Base-by-base conservation (phyloP, 441 rosid species). In the Populus hybrid region DNA sequence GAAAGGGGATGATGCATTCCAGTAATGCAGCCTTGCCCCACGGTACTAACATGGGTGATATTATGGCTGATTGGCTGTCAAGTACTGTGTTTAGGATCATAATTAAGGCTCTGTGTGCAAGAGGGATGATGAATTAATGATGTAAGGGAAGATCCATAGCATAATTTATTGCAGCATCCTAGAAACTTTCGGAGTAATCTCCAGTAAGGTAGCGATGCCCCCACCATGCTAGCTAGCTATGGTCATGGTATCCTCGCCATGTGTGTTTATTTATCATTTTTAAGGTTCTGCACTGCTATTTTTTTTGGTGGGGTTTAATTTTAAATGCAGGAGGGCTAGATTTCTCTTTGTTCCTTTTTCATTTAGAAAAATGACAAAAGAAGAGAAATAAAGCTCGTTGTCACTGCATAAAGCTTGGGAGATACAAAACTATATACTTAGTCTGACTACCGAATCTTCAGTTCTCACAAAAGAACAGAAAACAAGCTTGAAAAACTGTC, bases 381-480 rank as follows among this genome's bases (percentile, higher is more conserved):
- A 38, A 21, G 61, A 67, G n/a, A 79, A 74, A 57, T 82, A 84
- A 85, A 88, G 83, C 89, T 30, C 32, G 32, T 30, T 83, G 84
- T 79, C 90, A 76, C 86, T 83, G 88, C 84, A 84, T 65, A 83
- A 81, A 82, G 78, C 68, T 38, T 70, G 70, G 76, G 82, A 66
- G 83, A 73, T 81, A 83, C 85, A 87, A 74, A 76, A 83, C 77
- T 77, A 30, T 12, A 76, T 30, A 30, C 34, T 28, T 28, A 75
- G 72, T 75, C 87, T 85, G 86, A 75, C 79, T 69, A 74, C 73
- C 23, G 92, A 85, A 89, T 87, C 89, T 87, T 85, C 83, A 86
- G 80, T 80, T 84, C 71, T 81, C 82, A 78, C 81, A 72, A 84
- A 81, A 83, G 71, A 85, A 76, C 80, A 85, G 57, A 76, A 76